Evolutionary conservation across 208 protist species (phyloP), one percentile per base, ranked within the genome.

Genomic region (Leishmania guyanensis): DNA sequence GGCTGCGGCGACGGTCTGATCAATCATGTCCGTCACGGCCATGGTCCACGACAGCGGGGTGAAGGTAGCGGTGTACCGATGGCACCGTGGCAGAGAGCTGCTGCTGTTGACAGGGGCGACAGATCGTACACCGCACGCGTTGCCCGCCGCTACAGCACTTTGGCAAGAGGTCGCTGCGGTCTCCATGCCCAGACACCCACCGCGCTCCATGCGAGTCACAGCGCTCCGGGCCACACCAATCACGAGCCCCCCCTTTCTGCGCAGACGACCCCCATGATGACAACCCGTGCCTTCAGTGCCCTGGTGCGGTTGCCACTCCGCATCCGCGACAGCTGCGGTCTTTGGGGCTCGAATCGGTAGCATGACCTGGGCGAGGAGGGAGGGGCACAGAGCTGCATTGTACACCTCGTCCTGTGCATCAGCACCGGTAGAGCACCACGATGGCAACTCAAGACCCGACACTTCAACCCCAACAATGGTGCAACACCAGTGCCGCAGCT

Each of bases 401-500:
- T 72, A 53, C 39, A 36, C 20, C 26, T 16, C 74, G 36, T 60
- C 65, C 6, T 36, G 14, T 54, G 36, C 4, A 6, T 43, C n/a
- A 43, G 39, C 10, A 14, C 53, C 73, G 33, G 14, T 58, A 29
- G 54, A 58, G 14, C 54, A 29, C 82, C 82, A 85, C 73, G 75
- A 46, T 65, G 73, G 82, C 77, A 85, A 69, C 54, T 68, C 69
- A 54, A 85, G 8, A 0, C 54, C 82, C 26, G 74, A 29, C 64
- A 85, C 82, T 65, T 85, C 82, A 22, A 85, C 56, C 0, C 58
- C 82, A 36, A 64, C 43, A 22, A 85, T 79, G 17, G 62, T 54
- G 46, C 77, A 85, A 8, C 82, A 65, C 82, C 82, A 85, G 73
- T 81, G 62, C 17, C 73, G 82, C 36, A 85, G 82, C 53, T 75